phyloP scores from a whole-genome alignment of 805 yeast species.

The Starmerella asiatica region DNA sequence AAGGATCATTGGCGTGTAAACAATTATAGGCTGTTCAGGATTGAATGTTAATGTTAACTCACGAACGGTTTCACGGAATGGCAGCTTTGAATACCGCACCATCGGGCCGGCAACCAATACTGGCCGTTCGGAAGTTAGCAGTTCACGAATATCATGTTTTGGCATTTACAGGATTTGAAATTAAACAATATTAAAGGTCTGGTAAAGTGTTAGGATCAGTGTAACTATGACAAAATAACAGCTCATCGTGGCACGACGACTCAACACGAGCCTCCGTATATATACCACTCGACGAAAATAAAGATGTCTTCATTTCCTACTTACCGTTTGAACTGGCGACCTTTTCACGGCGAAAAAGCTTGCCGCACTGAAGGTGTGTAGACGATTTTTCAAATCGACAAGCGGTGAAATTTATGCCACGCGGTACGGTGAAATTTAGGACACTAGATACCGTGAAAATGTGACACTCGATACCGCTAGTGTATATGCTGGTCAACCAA shows the following conservation, averaged over 20 bases:
- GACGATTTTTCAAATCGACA: too few relatives aligned
- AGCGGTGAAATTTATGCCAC: too few relatives aligned
- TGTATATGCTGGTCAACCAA: too few relatives aligned
- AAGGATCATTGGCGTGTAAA: constrained; percentile 90
- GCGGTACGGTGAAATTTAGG: too few relatives aligned
- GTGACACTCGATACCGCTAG: too few relatives aligned
- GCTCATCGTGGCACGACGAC: constrained; percentile 8
- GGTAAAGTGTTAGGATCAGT: constrained; percentile 19
- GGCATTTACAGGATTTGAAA: neutral
- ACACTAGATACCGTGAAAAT: too few relatives aligned
- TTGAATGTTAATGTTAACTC: constrained; percentile 34
- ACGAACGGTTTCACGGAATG: constrained; percentile 70
- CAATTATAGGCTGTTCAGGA: constrained; percentile 46
- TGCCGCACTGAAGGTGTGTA: too few relatives aligned
- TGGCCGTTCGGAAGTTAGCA: neutral
- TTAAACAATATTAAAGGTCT: too few relatives aligned
- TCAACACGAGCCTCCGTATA: constrained; percentile 14
- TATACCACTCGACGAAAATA: constrained; percentile 1
- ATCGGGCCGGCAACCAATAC: constrained; percentile 78
- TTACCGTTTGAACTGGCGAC: constrained; percentile 15
- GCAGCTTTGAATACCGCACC: constrained; percentile 92
- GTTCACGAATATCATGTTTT: neutral
- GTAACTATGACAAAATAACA: constrained; percentile 19
- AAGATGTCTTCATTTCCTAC: constrained; percentile 19
- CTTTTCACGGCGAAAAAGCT: too few relatives aligned